Conservation (phyloP, 495 filamentous ascomycete species). For the Letharia columbiana region DNA sequence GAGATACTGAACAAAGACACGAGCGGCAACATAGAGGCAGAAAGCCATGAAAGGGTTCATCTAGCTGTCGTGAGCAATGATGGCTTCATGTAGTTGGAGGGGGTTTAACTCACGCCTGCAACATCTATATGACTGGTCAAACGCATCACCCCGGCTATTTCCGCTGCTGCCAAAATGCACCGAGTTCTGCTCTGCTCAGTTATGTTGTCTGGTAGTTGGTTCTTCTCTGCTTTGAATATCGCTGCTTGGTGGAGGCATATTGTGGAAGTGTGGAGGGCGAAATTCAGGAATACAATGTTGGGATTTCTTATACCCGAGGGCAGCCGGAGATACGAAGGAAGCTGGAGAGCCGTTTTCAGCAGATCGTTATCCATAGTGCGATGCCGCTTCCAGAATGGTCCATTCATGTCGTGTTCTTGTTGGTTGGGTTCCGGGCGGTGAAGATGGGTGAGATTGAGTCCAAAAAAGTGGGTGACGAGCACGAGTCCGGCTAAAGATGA, state of each 20-base stretch:
- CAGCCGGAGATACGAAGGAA: conserved; percentile 77
- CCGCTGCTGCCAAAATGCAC: conserved; percentile 86
- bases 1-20: conserved; percentile 92
- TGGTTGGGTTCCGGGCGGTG: conserved; percentile 83
- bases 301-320: conserved; percentile 66
- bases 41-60: conserved; percentile 97
- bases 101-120: conserved; percentile 53
- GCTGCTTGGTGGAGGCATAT: conserved; percentile 97
- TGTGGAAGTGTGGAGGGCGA: conserved; percentile 92
- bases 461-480: conserved; percentile 80
- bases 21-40: conserved; percentile 86
- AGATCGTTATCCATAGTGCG: conserved; percentile 82
- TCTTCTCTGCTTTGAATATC: conserved; percentile 93
- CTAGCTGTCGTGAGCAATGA: conserved; percentile 40
- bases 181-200: conserved; percentile 82
- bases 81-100: background rate
- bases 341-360: conserved; percentile 70
- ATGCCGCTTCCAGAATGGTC: conserved; percentile 94
- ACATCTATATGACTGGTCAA: conserved; percentile 89
- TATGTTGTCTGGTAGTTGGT: conserved; percentile 66
- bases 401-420: conserved; percentile 79
- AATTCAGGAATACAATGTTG: conserved; percentile 91
- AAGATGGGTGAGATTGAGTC: conserved; percentile 87
- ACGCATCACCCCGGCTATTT: conserved; percentile 94
- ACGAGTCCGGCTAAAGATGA: conserved; percentile 75